A percentile compares a stretch with the other conserved stretches of the same genome.
These are phyloP conservation scores for Calocybe indica DNA, from an alignment of 768 basidiomycete genomes.

Conservation along the genomic window DNA sequence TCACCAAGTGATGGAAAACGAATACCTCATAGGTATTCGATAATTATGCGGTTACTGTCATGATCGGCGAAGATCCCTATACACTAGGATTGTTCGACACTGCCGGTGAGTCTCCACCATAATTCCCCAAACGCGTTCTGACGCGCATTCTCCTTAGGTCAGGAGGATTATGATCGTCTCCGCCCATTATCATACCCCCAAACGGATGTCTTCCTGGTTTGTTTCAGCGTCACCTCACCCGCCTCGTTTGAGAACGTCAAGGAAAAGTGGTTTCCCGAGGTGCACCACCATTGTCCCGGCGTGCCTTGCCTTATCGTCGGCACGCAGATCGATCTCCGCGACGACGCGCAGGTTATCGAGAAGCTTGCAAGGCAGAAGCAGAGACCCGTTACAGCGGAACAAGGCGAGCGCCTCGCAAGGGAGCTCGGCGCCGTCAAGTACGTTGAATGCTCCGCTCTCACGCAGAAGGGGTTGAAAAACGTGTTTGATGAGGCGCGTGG, in stretches of 20 bases:
- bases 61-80: conserved; percentile 99
- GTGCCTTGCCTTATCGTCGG: conserved; percentile 99
- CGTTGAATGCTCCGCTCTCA: conserved; percentile 98
- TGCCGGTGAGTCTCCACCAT: conserved; percentile 63
- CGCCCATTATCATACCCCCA: conserved; percentile 99
- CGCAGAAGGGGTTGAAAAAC: conserved; percentile 99
- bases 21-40: conserved; percentile 69
- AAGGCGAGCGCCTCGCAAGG: conserved; percentile 92
- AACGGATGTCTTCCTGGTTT: conserved; percentile 99
- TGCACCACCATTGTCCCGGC: conserved; percentile 98
- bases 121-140: conserved; percentile 4
- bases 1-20: conserved; percentile 14
- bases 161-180: conserved; percentile 99
- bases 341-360: conserved; percentile 89
- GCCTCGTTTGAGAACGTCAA: conserved; percentile 99
- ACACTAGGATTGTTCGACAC: conserved; percentile 98
- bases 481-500: conserved; percentile 94
- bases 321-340: conserved; percentile 95
- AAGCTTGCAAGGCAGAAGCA: conserved; percentile 97
- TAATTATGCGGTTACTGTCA: conserved; percentile 99
- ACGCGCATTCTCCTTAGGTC: conserved; percentile 45
- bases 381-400: conserved; percentile 80
- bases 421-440: conserved; percentile 99
- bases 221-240: conserved; percentile 97
- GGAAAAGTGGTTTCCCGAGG: conserved; percentile 99